Conservation (phyloP, 805 yeast genomes). For the Ogataea henricii region DNA sequence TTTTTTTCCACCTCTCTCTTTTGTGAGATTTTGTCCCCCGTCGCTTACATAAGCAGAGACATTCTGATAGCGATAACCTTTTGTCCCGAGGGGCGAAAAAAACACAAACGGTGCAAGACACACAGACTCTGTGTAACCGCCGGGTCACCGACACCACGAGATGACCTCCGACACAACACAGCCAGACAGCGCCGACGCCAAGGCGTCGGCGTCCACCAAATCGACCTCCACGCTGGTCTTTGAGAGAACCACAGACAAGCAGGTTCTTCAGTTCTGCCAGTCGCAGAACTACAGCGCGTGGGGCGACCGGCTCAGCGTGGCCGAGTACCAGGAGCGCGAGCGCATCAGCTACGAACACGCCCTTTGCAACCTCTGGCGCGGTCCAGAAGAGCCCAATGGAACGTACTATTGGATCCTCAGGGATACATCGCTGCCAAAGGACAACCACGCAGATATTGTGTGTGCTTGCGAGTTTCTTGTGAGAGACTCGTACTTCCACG, state of each 20-base stretch:
- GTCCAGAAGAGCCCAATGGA: conserved; percentile 18
- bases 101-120: too few relatives aligned
- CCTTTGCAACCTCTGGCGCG: conserved; percentile 26
- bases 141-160: too few relatives aligned
- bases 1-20: background rate
- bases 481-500: conserved; percentile 23
- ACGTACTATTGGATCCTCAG: conserved; percentile 31
- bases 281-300: conserved; percentile 26
- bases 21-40: background rate
- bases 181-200: too few relatives aligned
- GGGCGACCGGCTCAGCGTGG: conserved; percentile 28
- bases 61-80: too few relatives aligned
- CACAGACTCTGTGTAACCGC: too few relatives aligned
- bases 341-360: conserved; percentile 15
- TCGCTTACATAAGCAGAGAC: too few relatives aligned
- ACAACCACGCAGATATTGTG: conserved; percentile 23
- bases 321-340: conserved; percentile 30
- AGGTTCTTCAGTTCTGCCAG: conserved; percentile 25
- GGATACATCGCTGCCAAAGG: conserved; percentile 17
- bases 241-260: conserved; percentile 22
- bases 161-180: too few relatives aligned
- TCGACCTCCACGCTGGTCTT: conserved; percentile 11
- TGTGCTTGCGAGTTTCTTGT: conserved; percentile 34
- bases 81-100: too few relatives aligned
- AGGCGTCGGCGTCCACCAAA: background rate